A percentile compares a stretch with the other conserved stretches of the same genome.
Conservation (phyloP, 306 rosid species). For the Morella rubra region DNA sequence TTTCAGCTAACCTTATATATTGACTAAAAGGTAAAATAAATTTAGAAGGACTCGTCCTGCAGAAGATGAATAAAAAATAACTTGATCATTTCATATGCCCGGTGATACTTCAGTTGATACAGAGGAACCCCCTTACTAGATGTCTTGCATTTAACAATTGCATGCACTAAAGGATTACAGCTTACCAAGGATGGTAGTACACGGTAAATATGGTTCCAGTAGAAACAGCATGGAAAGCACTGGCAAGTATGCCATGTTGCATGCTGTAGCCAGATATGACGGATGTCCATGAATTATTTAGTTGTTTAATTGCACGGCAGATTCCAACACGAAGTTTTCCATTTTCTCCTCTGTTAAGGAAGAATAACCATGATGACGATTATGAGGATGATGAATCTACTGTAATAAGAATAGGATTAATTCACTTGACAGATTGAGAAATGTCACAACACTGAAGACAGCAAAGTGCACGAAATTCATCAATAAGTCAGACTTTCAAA, state of each 20-base stretch:
- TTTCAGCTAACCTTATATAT: slow-evolving; percentile 40
- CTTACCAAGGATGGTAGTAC: slow-evolving; percentile 74
- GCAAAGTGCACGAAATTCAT: background rate
- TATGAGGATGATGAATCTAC: background rate
- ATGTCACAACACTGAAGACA: background rate
- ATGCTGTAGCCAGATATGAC: slow-evolving; percentile 55
- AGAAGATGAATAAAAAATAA: slow-evolving; percentile 24
- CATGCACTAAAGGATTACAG: slow-evolving; percentile 2
- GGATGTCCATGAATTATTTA: slow-evolving; percentile 29
- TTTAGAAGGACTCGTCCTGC: slow-evolving; percentile 58
- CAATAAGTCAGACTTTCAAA: background rate
- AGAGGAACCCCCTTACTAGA: background rate
- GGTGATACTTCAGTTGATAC: background rate
- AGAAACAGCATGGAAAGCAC: slow-evolving; percentile 50
- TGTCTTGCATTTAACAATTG: background rate
- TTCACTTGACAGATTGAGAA: background rate
- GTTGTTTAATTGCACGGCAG: slow-evolving; percentile 35
- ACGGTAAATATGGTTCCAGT: slow-evolving; percentile 50
- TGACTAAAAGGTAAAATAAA: slow-evolving; percentile 47
- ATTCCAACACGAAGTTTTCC: slow-evolving; percentile 62
- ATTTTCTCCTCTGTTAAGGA: slow-evolving; percentile 52
- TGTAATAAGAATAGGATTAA: background rate
- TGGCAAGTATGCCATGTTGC: slow-evolving; percentile 57
- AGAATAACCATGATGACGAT: background rate
- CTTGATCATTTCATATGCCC: slow-evolving; percentile 4